Evolutionary conservation across 192 early-diverging fungal genomes (phyloP), one percentile per base, ranked within the genome.

Genomic region (Mortierella hygrophila): DNA sequence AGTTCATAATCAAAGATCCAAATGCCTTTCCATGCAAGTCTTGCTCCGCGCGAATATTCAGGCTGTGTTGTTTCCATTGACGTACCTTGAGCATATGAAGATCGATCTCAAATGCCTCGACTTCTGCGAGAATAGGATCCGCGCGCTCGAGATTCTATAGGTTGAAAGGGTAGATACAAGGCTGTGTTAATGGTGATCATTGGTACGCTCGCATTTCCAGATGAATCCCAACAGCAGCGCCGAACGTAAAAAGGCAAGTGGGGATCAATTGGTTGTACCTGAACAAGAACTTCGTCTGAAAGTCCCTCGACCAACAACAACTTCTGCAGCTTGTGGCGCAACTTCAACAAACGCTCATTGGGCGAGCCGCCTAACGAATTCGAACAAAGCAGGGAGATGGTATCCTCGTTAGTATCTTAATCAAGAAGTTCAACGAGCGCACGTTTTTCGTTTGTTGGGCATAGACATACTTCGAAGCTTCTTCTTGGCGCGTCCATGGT

Each of bases 241-340:
- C 60, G 52, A 26, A 11, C 20, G 32, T 7, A 38, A 32, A 46
- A 9, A 37, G 37, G 26, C 10, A 44, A 44, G 32, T 16, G 29
- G 2, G 32, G 26, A 40, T 15, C 11, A 73, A 68, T 23, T 46
- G 41, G 1, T 5, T 16, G 35, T 77, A 88, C 85, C 85, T 82
- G 79, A 40, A 87, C 70, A 38, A 81, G 74, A 49, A 72, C 78
- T 63, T 88, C 86, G n/a, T 85, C 83, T 6, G 78, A 74, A 13
- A 85, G 78, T 26, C 83, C 83, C 15, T 85, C 83, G 3, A 80
- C 83, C 8, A 89, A 47, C 46, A 83, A 74, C 40, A 89, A 38
- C 70, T 87, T 87, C 60, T 89, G 89, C 26, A 89, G 78, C 60
- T 81, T 89, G 81, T 89, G 89, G 16, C 89, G 77, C 42, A 89